Base-by-base conservation (phyloP, 148 eudicot genomes). In the Hydrangea macrophylla region DNA sequence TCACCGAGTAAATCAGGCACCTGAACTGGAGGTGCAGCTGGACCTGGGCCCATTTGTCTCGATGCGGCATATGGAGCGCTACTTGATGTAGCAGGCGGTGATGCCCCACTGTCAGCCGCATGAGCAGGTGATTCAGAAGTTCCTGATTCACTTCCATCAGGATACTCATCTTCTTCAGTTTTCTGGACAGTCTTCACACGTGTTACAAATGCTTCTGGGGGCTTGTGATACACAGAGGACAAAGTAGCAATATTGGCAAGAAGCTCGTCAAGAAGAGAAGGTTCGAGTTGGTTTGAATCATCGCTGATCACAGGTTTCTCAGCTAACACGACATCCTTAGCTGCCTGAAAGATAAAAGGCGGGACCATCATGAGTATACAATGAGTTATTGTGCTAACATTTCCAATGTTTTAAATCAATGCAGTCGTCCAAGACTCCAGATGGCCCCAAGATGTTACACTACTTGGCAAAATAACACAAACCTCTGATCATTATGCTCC, bases 281-380 rank as follows among this genome's bases (percentile, higher is more conserved):
- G 70, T 59, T 92, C 98, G 25, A 92, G 87, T 70, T 83, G 96
- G 80, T 92, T 92, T 25, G 98, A 92, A 81, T 90, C 95, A 69
- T 93, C 98, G 75, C 87, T 88, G 53, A 93, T 93, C 85, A 93
- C 96, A 58, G 98, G 98, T 78, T 93, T 93, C 77, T 93, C 98
- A 64, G 96, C 98, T 68, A 93, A 72, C 61, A 93, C 98, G 42
- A 93, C 96, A 80, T 93, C 98, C 78, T 93, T 93, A 59, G 98
- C 98, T 11, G 98, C 98, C 98, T 93, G 83, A 37, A 1, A 70
- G 9, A 55, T 6, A 15, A 65, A 39, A 32, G 36, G 17, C 55
- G 64, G 62, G 50, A 25, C 15, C 40, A 27, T 2, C 11, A 36
- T 13, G 25, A 42, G 27, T 20, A n/a, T 17, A 15, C n/a, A 50